Base-by-base conservation (phyloP, 2,329 filamentous ascomycete genomes). In the Juglanconis juglandina region DNA sequence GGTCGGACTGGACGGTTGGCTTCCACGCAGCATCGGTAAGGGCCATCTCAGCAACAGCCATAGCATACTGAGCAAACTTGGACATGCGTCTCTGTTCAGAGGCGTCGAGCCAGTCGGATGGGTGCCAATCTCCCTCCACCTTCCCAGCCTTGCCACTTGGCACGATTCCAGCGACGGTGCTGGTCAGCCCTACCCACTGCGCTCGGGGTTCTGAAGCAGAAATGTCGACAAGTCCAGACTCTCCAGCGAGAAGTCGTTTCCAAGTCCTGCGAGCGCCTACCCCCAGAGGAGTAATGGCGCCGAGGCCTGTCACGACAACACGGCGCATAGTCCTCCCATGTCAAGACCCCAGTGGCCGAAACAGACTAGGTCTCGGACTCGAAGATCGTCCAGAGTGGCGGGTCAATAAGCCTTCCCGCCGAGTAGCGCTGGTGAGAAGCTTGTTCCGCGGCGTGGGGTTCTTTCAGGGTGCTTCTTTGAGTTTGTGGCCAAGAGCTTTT, bases 41-140 rank as follows among this genome's bases (percentile, higher is more conserved):
- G 0, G 95, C 95, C 82, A 98, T 95, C 54, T 91, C 85, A 0
- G 91, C 84, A 3, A 93, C 92, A 11, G 90, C 92, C 70, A 96
- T 82, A 13, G 93, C 94, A 77, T 96, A 98, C 73, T 98, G 93
- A 4, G 92, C 85, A 71, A 98, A 98, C 32, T 79, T 82, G n/a
- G 95, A 92, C 87, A 96, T 96, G 69, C 91, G 89, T 4, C 92
- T 85, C 69, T 84, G 80, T 60, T 87, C 84, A 1, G 78, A 71
- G 32, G 75, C 70, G 50, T 72, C 74, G 54, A 86, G 69, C 81
- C 84, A 88, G 66, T 87, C 80, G 10, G 76, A 72, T 1, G 81
- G 70, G 35, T 73, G 72, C 86, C 82, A 87, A 49, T 62, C 57
- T 10, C 78, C 77, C 66, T 73, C 67, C 56, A 77, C 70, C 59